A percentile compares a stretch with the other conserved stretches of the same genome.
Conservation (phyloP, 768 basidiomycete genomes). For the Lentinula raphanica region DNA sequence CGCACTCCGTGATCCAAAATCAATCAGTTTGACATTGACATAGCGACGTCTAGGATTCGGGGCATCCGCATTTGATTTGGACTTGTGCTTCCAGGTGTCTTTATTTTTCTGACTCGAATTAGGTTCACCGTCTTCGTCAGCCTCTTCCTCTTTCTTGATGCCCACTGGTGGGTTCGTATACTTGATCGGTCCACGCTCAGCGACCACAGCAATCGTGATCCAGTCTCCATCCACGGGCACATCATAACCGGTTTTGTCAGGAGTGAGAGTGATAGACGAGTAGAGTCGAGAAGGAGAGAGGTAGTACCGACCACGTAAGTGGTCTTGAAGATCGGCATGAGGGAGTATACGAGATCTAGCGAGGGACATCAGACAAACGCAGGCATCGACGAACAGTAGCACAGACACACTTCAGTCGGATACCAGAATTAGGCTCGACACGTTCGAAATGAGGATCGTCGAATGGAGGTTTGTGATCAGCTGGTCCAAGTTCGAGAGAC, state of each 20-base stretch:
- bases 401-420: constrained; percentile 67
- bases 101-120: constrained; percentile 24
- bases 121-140: constrained; percentile 31
- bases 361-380: background rate
- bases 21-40: constrained; percentile 79
- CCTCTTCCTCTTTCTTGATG: constrained; percentile 43
- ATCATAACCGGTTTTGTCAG: constrained; percentile 81
- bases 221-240: constrained; percentile 91
- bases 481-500: constrained; percentile 72
- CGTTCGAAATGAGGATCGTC: constrained; percentile 75
- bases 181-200: constrained; percentile 78
- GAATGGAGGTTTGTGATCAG: constrained; percentile 60
- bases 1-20: constrained; percentile 66
- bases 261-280: constrained; percentile 71
- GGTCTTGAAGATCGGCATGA: constrained; percentile 74
- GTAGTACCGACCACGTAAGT: constrained; percentile 80
- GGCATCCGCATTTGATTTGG: constrained; percentile 28
- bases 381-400: constrained; percentile 2
- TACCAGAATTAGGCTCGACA: constrained; percentile 89
- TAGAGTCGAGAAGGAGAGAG: constrained; percentile 88
- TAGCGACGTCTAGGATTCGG: constrained; percentile 60
- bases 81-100: constrained; percentile 28
- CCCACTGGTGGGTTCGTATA: constrained; percentile 65
- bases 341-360: constrained; percentile 65
- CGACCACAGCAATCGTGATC: constrained; percentile 94